These are phyloP conservation scores for Hibiscus mutabilis DNA, from an alignment of 345 rosid species.

Conservation along the genomic window DNA sequence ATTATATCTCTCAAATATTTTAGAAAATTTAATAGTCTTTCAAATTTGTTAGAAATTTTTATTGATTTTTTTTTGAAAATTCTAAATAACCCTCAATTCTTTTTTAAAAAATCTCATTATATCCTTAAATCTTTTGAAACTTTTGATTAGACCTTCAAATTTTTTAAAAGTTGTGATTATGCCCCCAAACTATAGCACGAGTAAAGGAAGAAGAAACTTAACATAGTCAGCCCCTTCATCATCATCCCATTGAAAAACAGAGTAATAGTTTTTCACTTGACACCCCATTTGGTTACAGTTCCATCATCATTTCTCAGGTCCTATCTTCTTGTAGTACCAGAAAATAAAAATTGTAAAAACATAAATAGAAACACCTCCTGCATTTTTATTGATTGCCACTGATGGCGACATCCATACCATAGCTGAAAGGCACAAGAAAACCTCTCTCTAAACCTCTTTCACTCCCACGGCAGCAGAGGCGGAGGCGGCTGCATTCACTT, in stretches of 20 bases:
- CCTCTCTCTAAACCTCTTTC: slow-evolving; percentile 24
- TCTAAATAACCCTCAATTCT: too few species aligned
- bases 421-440: not conserved
- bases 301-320: not conserved
- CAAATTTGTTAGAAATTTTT: too few species aligned
- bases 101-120: too few species aligned
- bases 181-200: too few species aligned
- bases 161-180: too few species aligned
- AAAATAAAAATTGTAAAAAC: not conserved
- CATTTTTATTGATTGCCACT: not conserved
- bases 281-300: too few species aligned
- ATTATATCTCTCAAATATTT: too few species aligned
- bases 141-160: too few species aligned
- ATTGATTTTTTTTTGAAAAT: too few species aligned
- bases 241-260: not conserved
- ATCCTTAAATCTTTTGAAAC: too few species aligned
- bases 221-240: not conserved
- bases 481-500: slow-evolving; percentile 17
- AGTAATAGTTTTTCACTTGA: not conserved
- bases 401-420: not conserved
- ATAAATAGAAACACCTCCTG: not conserved
- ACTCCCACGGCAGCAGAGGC: slow-evolving; percentile 22
- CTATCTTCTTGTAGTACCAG: not conserved
- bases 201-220: not conserved
- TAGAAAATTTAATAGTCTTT: too few species aligned